Evolutionary conservation across 2,329 filamentous ascomycete species (phyloP).

Genomic region (Colletotrichum horii): DNA sequence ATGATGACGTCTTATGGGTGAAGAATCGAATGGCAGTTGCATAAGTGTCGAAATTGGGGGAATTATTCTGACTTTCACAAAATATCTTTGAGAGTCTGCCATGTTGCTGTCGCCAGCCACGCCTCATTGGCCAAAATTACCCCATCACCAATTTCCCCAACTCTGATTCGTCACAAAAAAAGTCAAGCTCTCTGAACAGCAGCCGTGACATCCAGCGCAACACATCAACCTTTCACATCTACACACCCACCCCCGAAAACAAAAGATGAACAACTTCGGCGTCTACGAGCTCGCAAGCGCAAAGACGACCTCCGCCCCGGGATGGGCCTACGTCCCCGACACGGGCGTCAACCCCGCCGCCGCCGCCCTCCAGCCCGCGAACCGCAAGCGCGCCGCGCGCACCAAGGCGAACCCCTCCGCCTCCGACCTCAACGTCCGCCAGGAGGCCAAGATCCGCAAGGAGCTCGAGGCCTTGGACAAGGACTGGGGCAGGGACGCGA

Average conservation of each 20-base stretch:
- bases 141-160: background rate
- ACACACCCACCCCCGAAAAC: background rate
- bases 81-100: no score
- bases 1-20: background rate
- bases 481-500: conserved; percentile 76
- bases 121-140: conserved; percentile 5
- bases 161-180: conserved; percentile 14
- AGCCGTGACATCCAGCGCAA: no score
- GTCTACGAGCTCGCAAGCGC: conserved; percentile 83
- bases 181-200: background rate
- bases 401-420: conserved; percentile 56
- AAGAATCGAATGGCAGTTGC: background rate
- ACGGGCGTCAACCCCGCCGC: conserved; percentile 64
- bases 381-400: conserved; percentile 76
- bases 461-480: conserved; percentile 83
- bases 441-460: conserved; percentile 80
- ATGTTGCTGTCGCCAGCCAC: background rate
- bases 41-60: background rate
- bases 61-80: background rate
- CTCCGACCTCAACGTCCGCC: conserved; percentile 77
- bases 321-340: conserved; percentile 92
- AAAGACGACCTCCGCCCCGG: conserved; percentile 74
- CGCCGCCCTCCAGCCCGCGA: conserved; percentile 53
- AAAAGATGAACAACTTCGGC: conserved; percentile 70
- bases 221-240: background rate